Base-by-base conservation (phyloP, 495 filamentous ascomycete species). In the Delitschia confertaspora region DNA sequence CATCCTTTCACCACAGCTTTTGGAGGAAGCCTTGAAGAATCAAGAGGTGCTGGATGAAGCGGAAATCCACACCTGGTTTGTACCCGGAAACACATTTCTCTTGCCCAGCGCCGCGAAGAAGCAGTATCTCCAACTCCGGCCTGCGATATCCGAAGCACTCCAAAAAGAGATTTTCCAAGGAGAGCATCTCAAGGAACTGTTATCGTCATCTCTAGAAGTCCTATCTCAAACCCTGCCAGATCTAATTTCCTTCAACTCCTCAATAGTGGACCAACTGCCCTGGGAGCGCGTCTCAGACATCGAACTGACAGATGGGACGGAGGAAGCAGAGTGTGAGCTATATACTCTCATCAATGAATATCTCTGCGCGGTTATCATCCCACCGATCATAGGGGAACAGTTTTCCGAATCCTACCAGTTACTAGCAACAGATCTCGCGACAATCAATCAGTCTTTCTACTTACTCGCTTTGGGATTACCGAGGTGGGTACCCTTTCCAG, bases 241-340 rank as follows among this genome's bases (percentile, higher is more conserved):
- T 38, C 47, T 83, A 22, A 72, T 82, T 19, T 74, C 71, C 4
- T 80, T 78, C 47, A 68, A 61, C 25, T 60, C 64, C n/a, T 76
- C 75, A 33, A 54, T 69, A 4, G 72, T 82, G 19, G 79, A 84
- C 48, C 72, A 80, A 47, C 64, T 64, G 41, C 61, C 59, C 0
- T 82, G 79, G 79, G 79, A 83, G 56, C 71, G 75, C 3, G 63
- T 70, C 1, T 54, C 56, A 10, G 47, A 66, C 11, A 33, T 53
- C 4, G 57, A 63, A 0, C 56, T 65, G 17, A 51, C 42, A 7
- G 49, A 59, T 20, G 44, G 42, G 16, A 44, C 37, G 10, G 56
- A 38, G 24, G 60, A 61, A 41, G 46, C 27, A n/a, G 47, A 55
- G 16, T 46, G 18, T 35, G 32, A 45, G 3, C 18, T 38, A 9